Evolutionary conservation across 371 early-diverging fungal species (phyloP).

Genomic region (Nematocida sp.): DNA sequence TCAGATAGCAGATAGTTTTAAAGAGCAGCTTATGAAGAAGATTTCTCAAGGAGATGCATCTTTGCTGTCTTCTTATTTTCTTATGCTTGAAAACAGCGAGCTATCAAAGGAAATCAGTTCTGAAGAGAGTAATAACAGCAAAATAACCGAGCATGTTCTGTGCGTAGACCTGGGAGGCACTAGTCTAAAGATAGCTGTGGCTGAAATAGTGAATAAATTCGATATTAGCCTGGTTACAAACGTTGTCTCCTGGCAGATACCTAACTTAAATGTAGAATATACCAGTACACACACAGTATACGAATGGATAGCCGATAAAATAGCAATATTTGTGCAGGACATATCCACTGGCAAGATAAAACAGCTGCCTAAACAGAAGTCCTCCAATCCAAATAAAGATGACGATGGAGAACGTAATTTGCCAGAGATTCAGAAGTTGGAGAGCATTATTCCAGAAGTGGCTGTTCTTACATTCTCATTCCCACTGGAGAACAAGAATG

Average conservation of each 20-base stretch:
- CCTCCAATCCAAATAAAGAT: background rate
- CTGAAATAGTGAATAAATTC: background rate
- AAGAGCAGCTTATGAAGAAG: background rate
- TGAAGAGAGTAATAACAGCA: background rate
- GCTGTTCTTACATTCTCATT: conserved; percentile 43
- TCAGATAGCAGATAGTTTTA: too few species aligned
- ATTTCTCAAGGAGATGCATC: background rate
- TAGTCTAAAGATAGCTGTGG: conserved; percentile 32
- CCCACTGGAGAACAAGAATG: conserved; percentile 6
- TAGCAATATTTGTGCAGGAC: background rate
- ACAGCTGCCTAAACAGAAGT: background rate
- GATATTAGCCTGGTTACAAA: background rate
- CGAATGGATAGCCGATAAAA: conserved; percentile 43
- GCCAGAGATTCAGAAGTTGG: background rate
- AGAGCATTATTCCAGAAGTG: background rate
- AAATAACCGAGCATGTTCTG: background rate
- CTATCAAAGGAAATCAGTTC: background rate
- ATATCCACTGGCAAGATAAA: too few species aligned
- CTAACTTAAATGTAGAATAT: background rate
- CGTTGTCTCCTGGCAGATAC: background rate
- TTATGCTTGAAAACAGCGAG: too few species aligned
- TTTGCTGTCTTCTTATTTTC: conserved; percentile 14
- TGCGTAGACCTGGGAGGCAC: conserved; percentile 47
- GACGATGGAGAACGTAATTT: too few species aligned
- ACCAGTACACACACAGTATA: conserved; percentile 11